phyloP scores from a whole-genome alignment of 164 flowering plant species.

The Vitis amurensis region DNA sequence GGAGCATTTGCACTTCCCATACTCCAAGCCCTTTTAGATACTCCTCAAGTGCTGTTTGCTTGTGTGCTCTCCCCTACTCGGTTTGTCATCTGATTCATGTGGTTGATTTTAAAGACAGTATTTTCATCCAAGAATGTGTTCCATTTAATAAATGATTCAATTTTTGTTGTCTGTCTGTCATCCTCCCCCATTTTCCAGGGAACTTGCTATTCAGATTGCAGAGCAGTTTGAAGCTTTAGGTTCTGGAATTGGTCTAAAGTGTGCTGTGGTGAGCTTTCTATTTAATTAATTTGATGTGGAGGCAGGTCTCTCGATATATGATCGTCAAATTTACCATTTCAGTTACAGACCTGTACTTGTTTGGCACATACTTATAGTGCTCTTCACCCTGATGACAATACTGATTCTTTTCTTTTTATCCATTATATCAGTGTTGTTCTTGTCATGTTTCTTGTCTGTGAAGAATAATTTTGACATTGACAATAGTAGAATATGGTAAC shows the following conservation, averaged over 20 bases:
- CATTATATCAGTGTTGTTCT: too few species aligned
- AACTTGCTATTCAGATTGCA: conserved; percentile 92
- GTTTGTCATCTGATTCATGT: conserved; percentile 24
- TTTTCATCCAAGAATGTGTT: neutral
- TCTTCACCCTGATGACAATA: too few species aligned
- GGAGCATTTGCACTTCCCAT: conserved; percentile 94
- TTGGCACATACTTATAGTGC: too few species aligned
- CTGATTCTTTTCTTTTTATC: too few species aligned
- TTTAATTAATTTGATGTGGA: neutral
- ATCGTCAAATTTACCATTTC: too few species aligned
- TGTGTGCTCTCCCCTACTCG: conserved; percentile 88
- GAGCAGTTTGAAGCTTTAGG: conserved; percentile 94
- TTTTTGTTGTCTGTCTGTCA: neutral
- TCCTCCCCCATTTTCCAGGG: conserved; percentile 37
- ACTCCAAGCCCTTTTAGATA: conserved; percentile 62
- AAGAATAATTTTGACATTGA: too few species aligned
- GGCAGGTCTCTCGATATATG: too few species aligned
- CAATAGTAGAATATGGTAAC: too few species aligned
- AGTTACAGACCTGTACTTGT: too few species aligned
- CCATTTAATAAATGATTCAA: neutral
- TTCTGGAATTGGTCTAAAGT: conserved; percentile 62
- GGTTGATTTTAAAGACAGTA: neutral
- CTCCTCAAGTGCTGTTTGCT: conserved; percentile 67
- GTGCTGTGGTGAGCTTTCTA: conserved; percentile 70
- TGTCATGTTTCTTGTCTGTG: too few species aligned